A percentile compares a stretch with the other conserved stretches of the same genome.
These are phyloP conservation scores for Lipomyces anomalus DNA, from an alignment of 805 yeast species.

Conservation along the genomic window DNA sequence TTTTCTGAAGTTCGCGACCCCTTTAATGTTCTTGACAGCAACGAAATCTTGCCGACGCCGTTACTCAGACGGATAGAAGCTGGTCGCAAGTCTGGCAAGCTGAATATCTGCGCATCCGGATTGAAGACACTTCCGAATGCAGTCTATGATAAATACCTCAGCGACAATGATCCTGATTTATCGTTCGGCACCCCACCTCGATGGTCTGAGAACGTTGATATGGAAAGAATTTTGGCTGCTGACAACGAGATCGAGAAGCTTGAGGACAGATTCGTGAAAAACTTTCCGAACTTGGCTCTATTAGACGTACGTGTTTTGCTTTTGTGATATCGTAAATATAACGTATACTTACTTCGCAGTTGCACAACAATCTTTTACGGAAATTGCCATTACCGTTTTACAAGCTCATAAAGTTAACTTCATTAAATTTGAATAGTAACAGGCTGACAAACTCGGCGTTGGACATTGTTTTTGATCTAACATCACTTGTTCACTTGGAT, in stretches of 20 bases:
- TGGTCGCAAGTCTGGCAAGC: conserved; percentile 5
- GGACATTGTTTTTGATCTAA: conserved; percentile 3
- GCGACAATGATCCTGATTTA: not conserved
- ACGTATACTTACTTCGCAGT: conserved; percentile 2
- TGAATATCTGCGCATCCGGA: conserved; percentile 5
- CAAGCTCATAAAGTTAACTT: conserved; percentile 3
- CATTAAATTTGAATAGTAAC: conserved; percentile 8
- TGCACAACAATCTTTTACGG: conserved; percentile 11
- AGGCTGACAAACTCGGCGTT: conserved; percentile 10
- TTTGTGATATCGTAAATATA: not conserved
- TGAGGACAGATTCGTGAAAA: conserved; percentile 5
- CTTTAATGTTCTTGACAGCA: not conserved
- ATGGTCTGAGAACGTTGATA: not conserved
- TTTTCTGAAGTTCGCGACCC: conserved; percentile 1
- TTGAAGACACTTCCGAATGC: conserved; percentile 10
- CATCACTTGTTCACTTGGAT: conserved; percentile 11
- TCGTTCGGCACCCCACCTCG: not conserved
- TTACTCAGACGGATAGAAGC: conserved; percentile 4
- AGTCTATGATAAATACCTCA: conserved; percentile 8
- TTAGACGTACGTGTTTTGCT: conserved; percentile 9
- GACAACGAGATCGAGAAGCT: conserved; percentile 10
- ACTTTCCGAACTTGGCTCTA: conserved; percentile 4
- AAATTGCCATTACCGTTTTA: conserved; percentile 10
- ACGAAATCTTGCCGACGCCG: not conserved
- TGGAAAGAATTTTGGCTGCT: conserved; percentile 7